A percentile compares a stretch with the other conserved stretches of the same genome.
phyloP scores from a whole-genome alignment of 805 yeast genomes.

The Hanseniaspora pseudoguilliermondii region DNA sequence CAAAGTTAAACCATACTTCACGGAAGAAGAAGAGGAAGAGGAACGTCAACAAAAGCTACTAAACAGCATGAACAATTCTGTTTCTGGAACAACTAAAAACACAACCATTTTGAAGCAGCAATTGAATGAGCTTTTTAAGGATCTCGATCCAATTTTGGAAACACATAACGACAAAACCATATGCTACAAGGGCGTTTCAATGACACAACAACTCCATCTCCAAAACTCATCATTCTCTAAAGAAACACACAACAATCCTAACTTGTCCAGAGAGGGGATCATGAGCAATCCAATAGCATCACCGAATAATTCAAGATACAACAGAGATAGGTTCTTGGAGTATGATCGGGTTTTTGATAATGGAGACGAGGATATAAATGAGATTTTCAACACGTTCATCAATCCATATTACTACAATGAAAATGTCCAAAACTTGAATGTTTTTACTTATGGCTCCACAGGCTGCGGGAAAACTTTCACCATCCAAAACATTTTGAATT shows the following conservation, averaged over 20 bases:
- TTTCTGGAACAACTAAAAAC: not conserved
- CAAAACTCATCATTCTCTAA: not conserved
- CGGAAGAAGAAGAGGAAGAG: conserved; percentile 6
- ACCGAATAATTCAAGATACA: conserved; percentile 10
- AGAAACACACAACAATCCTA: not conserved
- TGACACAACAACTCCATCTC: conserved; percentile 8
- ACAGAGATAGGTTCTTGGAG: conserved; percentile 10
- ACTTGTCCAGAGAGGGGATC: not conserved
- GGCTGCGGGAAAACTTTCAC: conserved; percentile 98
- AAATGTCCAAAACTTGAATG: conserved; percentile 49
- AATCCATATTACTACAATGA: not conserved
- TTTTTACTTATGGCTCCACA: conserved; percentile 94
- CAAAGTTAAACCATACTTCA: conserved; percentile 7
- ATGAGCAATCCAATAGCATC: conserved; percentile 13
- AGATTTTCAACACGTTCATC: not conserved
- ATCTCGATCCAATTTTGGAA: conserved; percentile 9
- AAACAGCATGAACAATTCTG: not conserved
- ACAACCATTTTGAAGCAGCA: conserved; percentile 8
- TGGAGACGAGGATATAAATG: not conserved
- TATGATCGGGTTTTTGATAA: conserved; percentile 5
- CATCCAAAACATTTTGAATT: conserved; percentile 44
- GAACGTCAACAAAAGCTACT: not conserved
- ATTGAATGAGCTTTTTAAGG: conserved; percentile 10
- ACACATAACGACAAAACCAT: not conserved
- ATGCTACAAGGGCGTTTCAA: conserved; percentile 10